Evolutionary conservation across 2,329 filamentous ascomycete genomes (phyloP).

Genomic region (Decorospora gaudefroyi): DNA sequence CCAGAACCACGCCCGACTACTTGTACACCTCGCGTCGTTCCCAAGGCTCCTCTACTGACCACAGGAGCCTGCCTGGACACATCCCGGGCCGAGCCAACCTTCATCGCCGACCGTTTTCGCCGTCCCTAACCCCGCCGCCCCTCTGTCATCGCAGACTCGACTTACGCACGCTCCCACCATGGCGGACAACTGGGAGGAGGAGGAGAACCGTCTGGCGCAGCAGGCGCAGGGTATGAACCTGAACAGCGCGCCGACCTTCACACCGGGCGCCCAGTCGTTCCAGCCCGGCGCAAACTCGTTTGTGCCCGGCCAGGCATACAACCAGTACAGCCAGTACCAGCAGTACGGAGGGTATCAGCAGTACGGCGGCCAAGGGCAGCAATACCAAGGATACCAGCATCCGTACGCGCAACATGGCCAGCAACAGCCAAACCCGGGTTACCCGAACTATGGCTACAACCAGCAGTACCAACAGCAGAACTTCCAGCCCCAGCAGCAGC

Average conservation of each 20-base stretch:
- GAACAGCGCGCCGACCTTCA: slow-evolving; percentile 26
- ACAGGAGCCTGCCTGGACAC: background rate
- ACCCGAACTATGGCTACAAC: slow-evolving; percentile 12
- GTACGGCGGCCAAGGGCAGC: slow-evolving; percentile 53
- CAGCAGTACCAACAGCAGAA: slow-evolving; percentile 33
- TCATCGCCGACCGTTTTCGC: background rate
- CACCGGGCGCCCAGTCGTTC: slow-evolving; percentile 23
- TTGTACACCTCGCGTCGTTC: slow-evolving; percentile 14
- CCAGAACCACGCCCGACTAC: slow-evolving; percentile 14
- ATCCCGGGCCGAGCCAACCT: background rate
- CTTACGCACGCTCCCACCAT: slow-evolving; percentile 55
- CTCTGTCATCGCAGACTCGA: slow-evolving; percentile 5
- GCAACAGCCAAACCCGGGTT: too few relatives aligned
- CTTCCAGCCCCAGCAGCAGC: slow-evolving; percentile 48
- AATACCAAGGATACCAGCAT: slow-evolving; percentile 50
- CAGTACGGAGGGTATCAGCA: slow-evolving; percentile 60
- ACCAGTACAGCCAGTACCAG: slow-evolving; percentile 57
- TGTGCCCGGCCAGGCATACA: slow-evolving; percentile 48
- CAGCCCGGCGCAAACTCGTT: slow-evolving; percentile 12
- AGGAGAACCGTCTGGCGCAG: slow-evolving; percentile 76
- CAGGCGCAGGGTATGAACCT: slow-evolving; percentile 56
- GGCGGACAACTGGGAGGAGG: slow-evolving; percentile 94
- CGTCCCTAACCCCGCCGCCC: background rate
- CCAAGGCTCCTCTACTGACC: slow-evolving; percentile 4
- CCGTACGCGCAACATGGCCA: too few relatives aligned